These are phyloP conservation scores for Anethum foeniculum DNA, from an alignment of 140 eudicot genomes.

Conservation along the genomic window DNA sequence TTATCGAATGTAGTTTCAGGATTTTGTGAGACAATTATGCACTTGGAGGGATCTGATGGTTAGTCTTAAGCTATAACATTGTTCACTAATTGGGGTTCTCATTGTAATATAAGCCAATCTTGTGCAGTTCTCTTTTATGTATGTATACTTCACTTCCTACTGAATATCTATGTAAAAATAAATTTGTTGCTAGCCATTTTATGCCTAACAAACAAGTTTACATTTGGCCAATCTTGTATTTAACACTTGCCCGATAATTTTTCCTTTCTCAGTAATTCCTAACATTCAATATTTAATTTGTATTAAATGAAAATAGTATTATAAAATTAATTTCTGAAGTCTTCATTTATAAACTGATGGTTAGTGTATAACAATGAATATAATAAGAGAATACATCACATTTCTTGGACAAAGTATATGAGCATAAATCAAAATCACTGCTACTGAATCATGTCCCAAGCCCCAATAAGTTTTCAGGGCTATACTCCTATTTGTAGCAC, in stretches of 20 bases:
- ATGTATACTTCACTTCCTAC: not conserved
- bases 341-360: not conserved
- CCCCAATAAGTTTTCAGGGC: not conserved
- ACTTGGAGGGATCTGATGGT: conserved; percentile 97
- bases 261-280: not conserved
- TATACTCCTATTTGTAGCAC: not conserved
- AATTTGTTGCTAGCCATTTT: not conserved
- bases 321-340: not conserved
- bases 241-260: not conserved
- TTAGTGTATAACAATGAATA: not conserved
- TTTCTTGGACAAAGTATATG: not conserved
- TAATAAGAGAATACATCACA: not conserved
- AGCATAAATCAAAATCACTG: not conserved
- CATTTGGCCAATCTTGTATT: not conserved
- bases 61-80: conserved; percentile 20
- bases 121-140: not conserved
- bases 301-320: not conserved
- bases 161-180: not conserved
- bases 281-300: not conserved
- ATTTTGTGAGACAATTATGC: conserved; percentile 63
- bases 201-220: not conserved
- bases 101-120: not conserved
- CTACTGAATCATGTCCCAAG: not conserved
- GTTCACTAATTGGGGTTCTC: not conserved
- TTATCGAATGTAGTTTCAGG: conserved; percentile 50